Percentiles rank a stretch among this genome's conserved stretches.
These are phyloP conservation scores for Ramalina peruviana DNA, from an alignment of 495 filamentous ascomycete genomes.

Conservation along the genomic window DNA sequence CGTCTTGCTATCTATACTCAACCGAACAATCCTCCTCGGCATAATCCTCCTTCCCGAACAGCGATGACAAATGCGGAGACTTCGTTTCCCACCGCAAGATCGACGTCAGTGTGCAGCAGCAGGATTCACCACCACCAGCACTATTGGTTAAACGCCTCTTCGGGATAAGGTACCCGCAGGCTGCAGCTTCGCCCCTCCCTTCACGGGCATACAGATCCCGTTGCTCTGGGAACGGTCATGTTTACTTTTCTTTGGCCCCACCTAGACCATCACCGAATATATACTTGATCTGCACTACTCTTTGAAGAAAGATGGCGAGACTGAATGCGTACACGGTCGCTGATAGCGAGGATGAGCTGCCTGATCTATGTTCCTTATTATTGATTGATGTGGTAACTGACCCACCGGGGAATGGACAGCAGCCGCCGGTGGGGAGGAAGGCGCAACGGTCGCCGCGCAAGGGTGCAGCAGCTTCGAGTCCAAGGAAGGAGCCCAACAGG, in stretches of 20 bases:
- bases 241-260: not conserved
- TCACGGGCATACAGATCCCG: not conserved
- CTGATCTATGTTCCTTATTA: conserved; percentile 9
- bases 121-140: too few relatives aligned
- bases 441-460: not conserved
- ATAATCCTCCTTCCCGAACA: too few relatives aligned
- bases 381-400: not conserved
- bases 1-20: too few relatives aligned
- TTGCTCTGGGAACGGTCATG: not conserved
- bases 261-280: not conserved
- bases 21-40: too few relatives aligned
- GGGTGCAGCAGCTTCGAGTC: conserved; percentile 10
- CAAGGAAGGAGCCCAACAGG: conserved; percentile 15
- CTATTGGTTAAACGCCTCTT: too few relatives aligned
- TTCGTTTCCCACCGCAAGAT: too few relatives aligned
- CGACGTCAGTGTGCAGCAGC: too few relatives aligned
- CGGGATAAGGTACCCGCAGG: too few relatives aligned
- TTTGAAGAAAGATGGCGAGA: not conserved
- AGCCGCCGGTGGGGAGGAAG: not conserved
- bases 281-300: not conserved
- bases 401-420: not conserved
- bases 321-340: not conserved
- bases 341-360: conserved; percentile 15
- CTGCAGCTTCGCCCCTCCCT: too few relatives aligned
- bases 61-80: too few relatives aligned